Evolutionary conservation across 306 rosid species (phyloP).

Genomic region (Macrotyloma uniflorum): DNA sequence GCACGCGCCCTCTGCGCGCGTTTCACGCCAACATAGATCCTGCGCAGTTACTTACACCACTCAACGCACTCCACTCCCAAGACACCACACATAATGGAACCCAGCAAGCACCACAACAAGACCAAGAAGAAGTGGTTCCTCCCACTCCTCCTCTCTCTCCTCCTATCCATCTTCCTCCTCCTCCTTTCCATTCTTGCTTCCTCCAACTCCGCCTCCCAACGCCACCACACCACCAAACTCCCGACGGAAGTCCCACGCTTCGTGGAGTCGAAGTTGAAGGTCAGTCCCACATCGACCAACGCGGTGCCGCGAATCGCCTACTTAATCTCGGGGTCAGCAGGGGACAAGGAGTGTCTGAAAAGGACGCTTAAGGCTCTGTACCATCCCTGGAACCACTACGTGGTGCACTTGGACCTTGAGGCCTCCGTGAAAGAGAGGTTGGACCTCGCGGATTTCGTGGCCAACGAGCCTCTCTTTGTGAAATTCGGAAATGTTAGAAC

Average conservation of each 20-base stretch:
- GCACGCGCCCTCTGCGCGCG: background rate
- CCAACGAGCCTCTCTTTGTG: constrained; percentile 54
- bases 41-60: background rate
- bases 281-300: constrained; percentile 29
- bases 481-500: constrained; percentile 62
- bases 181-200: constrained; percentile 22
- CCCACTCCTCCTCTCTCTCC: background rate
- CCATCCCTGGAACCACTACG: constrained; percentile 75
- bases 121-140: background rate
- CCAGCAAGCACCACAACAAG: background rate
- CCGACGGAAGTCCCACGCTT: constrained; percentile 43
- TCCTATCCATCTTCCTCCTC: background rate
- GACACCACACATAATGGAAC: background rate
- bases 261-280: constrained; percentile 60
- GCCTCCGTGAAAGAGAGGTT: constrained; percentile 64
- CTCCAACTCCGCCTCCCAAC: background rate
- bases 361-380: constrained; percentile 71
- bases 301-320: constrained; percentile 70
- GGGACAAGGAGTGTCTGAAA: constrained; percentile 71
- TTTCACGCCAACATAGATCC: background rate
- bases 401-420: constrained; percentile 74
- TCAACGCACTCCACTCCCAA: background rate
- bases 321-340: constrained; percentile 78
- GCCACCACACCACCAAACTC: constrained; percentile 37
- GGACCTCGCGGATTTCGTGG: constrained; percentile 57